phyloP scores from a whole-genome alignment of 164 flowering plant genomes.

The Litsea cubeba region DNA sequence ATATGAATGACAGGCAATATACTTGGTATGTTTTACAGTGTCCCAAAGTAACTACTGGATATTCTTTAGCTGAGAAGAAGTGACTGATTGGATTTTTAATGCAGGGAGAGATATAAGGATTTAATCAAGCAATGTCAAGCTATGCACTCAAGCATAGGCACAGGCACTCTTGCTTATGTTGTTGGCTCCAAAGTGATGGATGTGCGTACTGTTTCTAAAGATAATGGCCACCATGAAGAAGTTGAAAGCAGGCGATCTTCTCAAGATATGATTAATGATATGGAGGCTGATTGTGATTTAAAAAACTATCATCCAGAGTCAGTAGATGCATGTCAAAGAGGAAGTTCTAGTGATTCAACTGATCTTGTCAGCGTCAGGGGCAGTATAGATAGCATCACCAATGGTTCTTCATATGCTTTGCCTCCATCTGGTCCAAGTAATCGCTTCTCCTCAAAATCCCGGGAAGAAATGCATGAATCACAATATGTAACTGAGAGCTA shows the following conservation, averaged over 20 bases:
- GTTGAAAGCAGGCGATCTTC: slow-evolving; percentile 30
- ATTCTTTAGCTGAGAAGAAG: not conserved
- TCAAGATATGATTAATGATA: slow-evolving; percentile 24
- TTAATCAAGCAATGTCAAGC: slow-evolving; percentile 66
- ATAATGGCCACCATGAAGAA: slow-evolving; percentile 34
- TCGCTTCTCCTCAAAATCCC: not conserved
- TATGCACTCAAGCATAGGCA: slow-evolving; percentile 86
- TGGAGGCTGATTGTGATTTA: slow-evolving; percentile 24
- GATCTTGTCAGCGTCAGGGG: slow-evolving; percentile 50
- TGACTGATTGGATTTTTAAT: slow-evolving; percentile 9
- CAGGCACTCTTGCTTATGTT: slow-evolving; percentile 76
- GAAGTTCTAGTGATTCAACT: slow-evolving; percentile 47
- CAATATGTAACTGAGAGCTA: slow-evolving; percentile 26
- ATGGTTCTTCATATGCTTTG: slow-evolving; percentile 37
- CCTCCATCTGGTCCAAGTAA: slow-evolving; percentile 19
- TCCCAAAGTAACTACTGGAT: not conserved
- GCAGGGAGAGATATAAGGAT: slow-evolving; percentile 71
- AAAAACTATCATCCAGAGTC: slow-evolving; percentile 36
- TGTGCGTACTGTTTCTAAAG: slow-evolving; percentile 54
- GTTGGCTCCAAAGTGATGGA: slow-evolving; percentile 95
- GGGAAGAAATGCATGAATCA: slow-evolving; percentile 11
- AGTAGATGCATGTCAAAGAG: slow-evolving; percentile 31
- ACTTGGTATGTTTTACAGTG: no score
- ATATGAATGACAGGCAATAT: no score
- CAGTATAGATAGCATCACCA: slow-evolving; percentile 45